Conservation (phyloP, 2,329 filamentous ascomycete species). For the Penicillium capsulatum region DNA sequence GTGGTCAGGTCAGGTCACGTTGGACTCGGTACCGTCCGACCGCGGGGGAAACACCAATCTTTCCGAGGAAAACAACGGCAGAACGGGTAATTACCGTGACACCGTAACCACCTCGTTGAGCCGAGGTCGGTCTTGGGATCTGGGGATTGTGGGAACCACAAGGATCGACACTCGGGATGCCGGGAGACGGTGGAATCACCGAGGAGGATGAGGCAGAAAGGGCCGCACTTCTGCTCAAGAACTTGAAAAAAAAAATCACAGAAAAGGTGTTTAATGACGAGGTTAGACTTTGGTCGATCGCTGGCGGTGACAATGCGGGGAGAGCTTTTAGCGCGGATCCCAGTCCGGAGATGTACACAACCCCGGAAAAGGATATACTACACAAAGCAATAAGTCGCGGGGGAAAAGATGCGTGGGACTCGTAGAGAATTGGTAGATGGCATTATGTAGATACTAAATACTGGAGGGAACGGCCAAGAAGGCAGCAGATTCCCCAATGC, state of each 20-base stretch:
- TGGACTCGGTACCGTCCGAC: slow-evolving; percentile 10
- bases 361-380: not conserved
- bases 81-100: slow-evolving; percentile 6
- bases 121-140: slow-evolving; percentile 2
- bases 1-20: slow-evolving; percentile 8
- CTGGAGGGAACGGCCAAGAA: slow-evolving; percentile 3
- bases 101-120: not conserved
- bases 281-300: slow-evolving; percentile 2
- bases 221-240: no score
- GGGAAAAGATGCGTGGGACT: no score
- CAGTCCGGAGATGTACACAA: not conserved
- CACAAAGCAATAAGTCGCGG: no score
- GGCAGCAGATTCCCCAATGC: not conserved
- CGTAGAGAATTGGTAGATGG: slow-evolving; percentile 1
- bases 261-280: no score
- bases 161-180: not conserved
- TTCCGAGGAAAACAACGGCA: slow-evolving; percentile 5
- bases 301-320: slow-evolving; percentile 7
- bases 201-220: not conserved
- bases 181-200: not conserved
- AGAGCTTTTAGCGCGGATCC: slow-evolving; percentile 13
- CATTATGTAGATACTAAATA: slow-evolving; percentile 15
- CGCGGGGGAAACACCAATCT: not conserved
- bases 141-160: slow-evolving; percentile 1
- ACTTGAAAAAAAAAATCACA: no score